These are phyloP conservation scores for Macadamia integrifolia DNA, from an alignment of 164 flowering plant genomes.

Conservation along the genomic window DNA sequence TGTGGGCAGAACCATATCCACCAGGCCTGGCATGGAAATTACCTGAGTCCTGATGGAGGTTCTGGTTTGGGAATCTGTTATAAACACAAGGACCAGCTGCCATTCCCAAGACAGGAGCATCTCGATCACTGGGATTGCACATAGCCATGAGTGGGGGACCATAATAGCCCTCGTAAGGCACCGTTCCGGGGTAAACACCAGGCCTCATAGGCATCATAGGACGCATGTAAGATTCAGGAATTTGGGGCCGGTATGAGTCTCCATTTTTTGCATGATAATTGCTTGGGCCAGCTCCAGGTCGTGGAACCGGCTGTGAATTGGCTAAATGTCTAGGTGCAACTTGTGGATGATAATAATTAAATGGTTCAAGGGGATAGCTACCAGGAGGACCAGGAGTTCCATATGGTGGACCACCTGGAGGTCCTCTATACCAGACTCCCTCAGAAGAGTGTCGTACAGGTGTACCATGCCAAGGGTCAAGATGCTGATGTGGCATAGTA, in stretches of 20 bases:
- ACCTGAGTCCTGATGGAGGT: constrained; percentile 37
- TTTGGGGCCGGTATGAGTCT: constrained; percentile 61
- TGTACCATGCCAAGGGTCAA: constrained; percentile 72
- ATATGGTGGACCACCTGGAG: constrained; percentile 68
- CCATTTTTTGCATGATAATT: constrained; percentile 60
- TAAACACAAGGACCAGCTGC: constrained; percentile 52
- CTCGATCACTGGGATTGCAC: constrained; percentile 56
- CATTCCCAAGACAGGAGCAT: constrained; percentile 57
- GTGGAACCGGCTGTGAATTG: constrained; percentile 53
- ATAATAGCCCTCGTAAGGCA: constrained; percentile 76
- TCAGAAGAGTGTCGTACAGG: constrained; percentile 53
- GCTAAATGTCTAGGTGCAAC: constrained; percentile 49
- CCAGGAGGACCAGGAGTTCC: constrained; percentile 60
- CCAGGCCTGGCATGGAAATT: constrained; percentile 36
- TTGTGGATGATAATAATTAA: constrained; percentile 69
- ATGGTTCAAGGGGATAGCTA: constrained; percentile 76
- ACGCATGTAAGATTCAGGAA: constrained; percentile 62
- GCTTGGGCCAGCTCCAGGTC: constrained; percentile 54
- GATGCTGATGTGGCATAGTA: constrained; percentile 54
- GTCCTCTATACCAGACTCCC: constrained; percentile 83
- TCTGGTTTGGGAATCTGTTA: constrained; percentile 45
- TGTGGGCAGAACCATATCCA: constrained; percentile 26
- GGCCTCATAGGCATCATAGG: constrained; percentile 82
- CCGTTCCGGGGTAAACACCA: constrained; percentile 71
- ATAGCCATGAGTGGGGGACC: constrained; percentile 66